Base-by-base conservation (phyloP, 2,329 filamentous ascomycete species). In the Fusarium secorum region DNA sequence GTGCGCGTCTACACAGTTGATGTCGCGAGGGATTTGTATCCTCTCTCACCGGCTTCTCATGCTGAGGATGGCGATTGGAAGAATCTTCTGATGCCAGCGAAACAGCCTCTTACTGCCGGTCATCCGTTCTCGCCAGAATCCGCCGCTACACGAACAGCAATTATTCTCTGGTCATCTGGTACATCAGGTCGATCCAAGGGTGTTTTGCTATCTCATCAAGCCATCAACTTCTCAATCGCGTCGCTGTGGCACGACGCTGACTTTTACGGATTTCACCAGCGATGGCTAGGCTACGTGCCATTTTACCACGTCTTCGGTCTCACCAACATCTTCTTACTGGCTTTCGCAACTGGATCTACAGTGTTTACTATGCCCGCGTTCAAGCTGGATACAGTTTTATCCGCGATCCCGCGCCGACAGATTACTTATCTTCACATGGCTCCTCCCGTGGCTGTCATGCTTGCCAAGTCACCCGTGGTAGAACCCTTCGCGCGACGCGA, bases 181-280 rank as follows among this genome's bases (percentile, higher is more conserved):
- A 93, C 90, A 0, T 94, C 92, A 0, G 92, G 92, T 3, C 83
- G 91, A 1, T 91, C 92, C 17, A 94, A 94, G 77, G 92, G 92
- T 39, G 92, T 94, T 3, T 86, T 91, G 75, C 88, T 94, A 57
- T 89, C 89, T 4, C 91, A 94, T 78, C 83, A 83, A 62, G 92
- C 92, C 64, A 89, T 84, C 62, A 82, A 91, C 79, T 86, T 91
- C 66, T 84, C 89, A 41, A 89, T 85, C 22, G 76, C 78, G 1
- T 81, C 82, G 4, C 78, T 86, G n/a, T 81, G 84, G 67, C 82
- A 85, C 28, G 83, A 88, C 35, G 86, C 86, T 64, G 81, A 86
- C 66, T 80, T 79, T 59, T 83, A 84, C 72, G 66, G 78, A 71
- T 74, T 74, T 39, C 59, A 76, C 72, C 71, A 84, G 80, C 56